Percentiles rank a stretch among this genome's conserved stretches.
These are phyloP conservation scores for Cutaneotrichosporon cavernicola DNA, from an alignment of 1,284 basidiomycete species.

Conservation along the genomic window DNA sequence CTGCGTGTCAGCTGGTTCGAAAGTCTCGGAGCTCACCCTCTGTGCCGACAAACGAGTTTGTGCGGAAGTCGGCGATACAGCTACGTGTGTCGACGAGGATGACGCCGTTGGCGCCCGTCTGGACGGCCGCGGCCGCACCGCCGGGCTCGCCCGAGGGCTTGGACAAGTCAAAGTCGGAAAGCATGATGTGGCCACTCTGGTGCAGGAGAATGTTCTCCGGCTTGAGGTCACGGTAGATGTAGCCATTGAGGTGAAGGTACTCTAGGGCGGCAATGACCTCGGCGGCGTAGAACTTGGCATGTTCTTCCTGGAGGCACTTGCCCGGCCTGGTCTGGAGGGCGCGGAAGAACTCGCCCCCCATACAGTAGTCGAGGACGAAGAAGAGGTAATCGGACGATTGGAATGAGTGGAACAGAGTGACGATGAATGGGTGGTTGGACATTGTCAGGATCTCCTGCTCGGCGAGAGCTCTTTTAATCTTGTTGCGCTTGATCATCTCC, in stretches of 20 bases:
- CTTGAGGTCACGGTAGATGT: slow-evolving; percentile 98
- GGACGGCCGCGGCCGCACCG: slow-evolving; percentile 85
- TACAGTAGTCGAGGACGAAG: slow-evolving; percentile 98
- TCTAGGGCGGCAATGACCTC: slow-evolving; percentile 97
- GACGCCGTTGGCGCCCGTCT: slow-evolving; percentile 83
- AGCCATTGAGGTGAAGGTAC: slow-evolving; percentile 98
- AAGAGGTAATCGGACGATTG: slow-evolving; percentile 96
- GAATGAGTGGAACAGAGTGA: slow-evolving; percentile 95
- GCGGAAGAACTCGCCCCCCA: slow-evolving; percentile 99
- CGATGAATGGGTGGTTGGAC: slow-evolving; percentile 96
- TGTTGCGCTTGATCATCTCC: slow-evolving; percentile 98
- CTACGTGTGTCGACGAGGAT: slow-evolving; percentile 84
- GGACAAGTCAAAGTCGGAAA: slow-evolving; percentile 98
- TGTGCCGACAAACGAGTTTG: slow-evolving; percentile 98
- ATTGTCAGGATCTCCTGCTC: slow-evolving; percentile 96
- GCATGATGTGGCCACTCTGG: slow-evolving; percentile 97
- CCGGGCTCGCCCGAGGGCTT: slow-evolving; percentile 87
- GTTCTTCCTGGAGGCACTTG: slow-evolving; percentile 93
- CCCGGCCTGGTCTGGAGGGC: slow-evolving; percentile 91
- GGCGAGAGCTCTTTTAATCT: slow-evolving; percentile 93
- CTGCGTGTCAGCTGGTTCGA: slow-evolving; percentile 52
- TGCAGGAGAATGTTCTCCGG: slow-evolving; percentile 99
- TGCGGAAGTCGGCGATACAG: slow-evolving; percentile 95
- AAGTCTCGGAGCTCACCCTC: slow-evolving; percentile 49
- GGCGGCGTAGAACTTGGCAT: slow-evolving; percentile 95